These are phyloP conservation scores for Babesia ovata DNA, from an alignment of 169 alveolate genomes.

Conservation along the genomic window DNA sequence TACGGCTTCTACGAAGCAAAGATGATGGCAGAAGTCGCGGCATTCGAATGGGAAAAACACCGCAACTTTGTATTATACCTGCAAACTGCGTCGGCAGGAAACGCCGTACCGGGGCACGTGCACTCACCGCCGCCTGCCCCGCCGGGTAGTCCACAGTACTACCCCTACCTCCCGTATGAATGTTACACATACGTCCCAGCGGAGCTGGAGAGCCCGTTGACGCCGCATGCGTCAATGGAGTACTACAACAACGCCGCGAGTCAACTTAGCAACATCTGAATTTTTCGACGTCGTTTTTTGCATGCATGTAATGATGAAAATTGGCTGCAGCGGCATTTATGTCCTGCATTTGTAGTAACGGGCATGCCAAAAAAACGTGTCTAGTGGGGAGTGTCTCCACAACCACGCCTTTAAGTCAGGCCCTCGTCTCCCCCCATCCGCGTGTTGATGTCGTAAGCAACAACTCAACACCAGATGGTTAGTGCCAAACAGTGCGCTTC, in stretches of 20 bases:
- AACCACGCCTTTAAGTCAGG: too few relatives aligned
- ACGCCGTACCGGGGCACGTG: background rate
- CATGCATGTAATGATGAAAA: background rate
- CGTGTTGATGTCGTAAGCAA: too few relatives aligned
- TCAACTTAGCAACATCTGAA: background rate
- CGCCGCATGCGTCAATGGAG: background rate
- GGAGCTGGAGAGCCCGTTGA: background rate
- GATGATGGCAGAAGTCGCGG: constrained; percentile 44
- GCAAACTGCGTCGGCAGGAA: background rate
- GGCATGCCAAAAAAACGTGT: too few relatives aligned
- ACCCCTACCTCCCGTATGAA: background rate
- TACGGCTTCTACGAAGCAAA: constrained; percentile 71
- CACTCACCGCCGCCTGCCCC: background rate
- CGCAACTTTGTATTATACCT: constrained; percentile 5
- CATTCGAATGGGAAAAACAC: constrained; percentile 38
- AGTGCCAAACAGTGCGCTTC: too few relatives aligned
- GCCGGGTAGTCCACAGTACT: background rate
- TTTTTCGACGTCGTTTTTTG: background rate
- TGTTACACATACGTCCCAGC: background rate
- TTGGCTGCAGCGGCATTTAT: too few relatives aligned
- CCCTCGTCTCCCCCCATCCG: too few relatives aligned
- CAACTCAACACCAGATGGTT: too few relatives aligned
- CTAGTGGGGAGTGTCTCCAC: too few relatives aligned
- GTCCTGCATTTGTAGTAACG: too few relatives aligned
- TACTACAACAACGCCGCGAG: background rate